Percentiles rank a stretch among this genome's conserved stretches.
Evolutionary conservation across 169 alveolate genomes (phyloP).

Genomic region (Amoebophrya sp.): DNA sequence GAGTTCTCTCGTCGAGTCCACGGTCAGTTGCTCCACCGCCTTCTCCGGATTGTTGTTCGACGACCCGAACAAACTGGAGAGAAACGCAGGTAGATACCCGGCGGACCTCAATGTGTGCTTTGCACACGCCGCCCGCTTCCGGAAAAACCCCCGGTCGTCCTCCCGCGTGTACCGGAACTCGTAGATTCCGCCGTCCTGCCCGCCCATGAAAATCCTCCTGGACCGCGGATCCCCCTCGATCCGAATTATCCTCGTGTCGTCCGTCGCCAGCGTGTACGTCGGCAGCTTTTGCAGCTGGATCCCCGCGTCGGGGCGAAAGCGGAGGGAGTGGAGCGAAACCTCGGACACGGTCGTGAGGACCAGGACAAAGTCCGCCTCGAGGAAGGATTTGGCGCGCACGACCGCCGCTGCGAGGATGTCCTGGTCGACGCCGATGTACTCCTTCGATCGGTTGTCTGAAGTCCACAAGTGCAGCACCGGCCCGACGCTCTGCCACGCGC

Average conservation of each 20-base stretch:
- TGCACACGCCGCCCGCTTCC: background rate
- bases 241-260: background rate
- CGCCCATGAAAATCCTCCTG: background rate
- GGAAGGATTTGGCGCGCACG: background rate
- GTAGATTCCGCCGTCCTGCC: slow-evolving; percentile 9
- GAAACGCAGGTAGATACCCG: background rate
- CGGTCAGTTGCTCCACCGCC: background rate
- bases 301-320: background rate
- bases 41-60: background rate
- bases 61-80: background rate
- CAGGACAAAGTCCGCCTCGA: background rate
- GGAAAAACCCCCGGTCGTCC: background rate
- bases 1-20: background rate
- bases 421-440: background rate
- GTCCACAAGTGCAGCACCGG: background rate
- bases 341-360: background rate
- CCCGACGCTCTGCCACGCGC: background rate
- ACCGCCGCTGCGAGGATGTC: background rate
- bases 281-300: background rate
- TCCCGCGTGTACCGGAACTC: slow-evolving; percentile 1
- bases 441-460: too few relatives aligned
- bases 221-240: background rate
- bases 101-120: background rate
- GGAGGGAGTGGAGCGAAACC: background rate
- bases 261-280: background rate